Base-by-base conservation (phyloP, 2,329 filamentous ascomycete species). In the Fonsecaea erecta region DNA sequence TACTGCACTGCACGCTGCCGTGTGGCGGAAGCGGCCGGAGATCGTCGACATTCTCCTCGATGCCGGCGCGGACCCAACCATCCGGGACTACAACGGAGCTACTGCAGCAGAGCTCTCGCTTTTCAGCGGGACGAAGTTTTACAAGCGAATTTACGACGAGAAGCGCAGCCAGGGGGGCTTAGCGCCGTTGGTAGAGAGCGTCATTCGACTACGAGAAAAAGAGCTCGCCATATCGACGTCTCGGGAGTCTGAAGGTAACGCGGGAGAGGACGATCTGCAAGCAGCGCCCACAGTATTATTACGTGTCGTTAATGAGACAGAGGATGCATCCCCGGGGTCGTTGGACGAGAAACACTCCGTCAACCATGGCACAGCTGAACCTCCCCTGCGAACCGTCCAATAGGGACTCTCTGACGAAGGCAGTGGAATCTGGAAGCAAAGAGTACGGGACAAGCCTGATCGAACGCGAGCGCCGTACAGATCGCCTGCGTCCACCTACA, bases 1-100 rank as follows among this genome's bases (percentile, higher is more conserved):
- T 16, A 64, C 64, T 2, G 67, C 67, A 4, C 18, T 68, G 24
- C 67, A 68, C 34, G 67, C 67, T 16, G 67, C 67, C 3, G 60
- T 66, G 5, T 68, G 67, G 67, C 55, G 67, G 3, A 52, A 60
- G 30, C 37, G 48, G 16, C 64, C 64, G 14, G 61, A 67, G 16
- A 62, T 64, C 18, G 16, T 67, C 8, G 46, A 55, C 7, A 53
- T 68, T 21, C 57, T 68, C 4, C 46, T 68, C 8, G 57, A 64
- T 28, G 64, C 64, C 5, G 67, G 67, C 3, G 64, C 64, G n/a
- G 62, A 67, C 24, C 52, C 53, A 11, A 62, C 12, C 14, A 58
- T 68, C n/a, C 18, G 28, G 30, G 67, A 68, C 51, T 53, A 62
- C 40, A 68, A 67, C 52, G 67, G 52, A 9, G 32, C 34, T 8